Conservation (phyloP, 1,139 yeast genomes). For the Yamadazyma jaroonii region DNA sequence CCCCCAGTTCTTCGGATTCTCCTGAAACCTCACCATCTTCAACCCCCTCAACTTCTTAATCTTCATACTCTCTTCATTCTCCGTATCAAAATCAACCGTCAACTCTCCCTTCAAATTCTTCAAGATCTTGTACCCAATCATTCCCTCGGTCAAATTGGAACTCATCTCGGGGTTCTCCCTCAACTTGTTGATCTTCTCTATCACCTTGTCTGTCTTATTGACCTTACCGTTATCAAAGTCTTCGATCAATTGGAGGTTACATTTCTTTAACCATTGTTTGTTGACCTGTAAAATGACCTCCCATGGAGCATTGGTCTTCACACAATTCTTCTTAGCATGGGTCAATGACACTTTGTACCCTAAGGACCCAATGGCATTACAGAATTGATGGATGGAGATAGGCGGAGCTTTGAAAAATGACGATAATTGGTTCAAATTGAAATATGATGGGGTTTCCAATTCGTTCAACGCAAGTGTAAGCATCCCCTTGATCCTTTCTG, state of each 20-base stretch:
- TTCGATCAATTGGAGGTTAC: conserved; percentile 33
- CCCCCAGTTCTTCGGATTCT: conserved; percentile 96
- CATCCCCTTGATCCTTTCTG: conserved; percentile 89
- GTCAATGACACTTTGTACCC: conserved; percentile 83
- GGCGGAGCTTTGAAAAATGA: conserved; percentile 78
- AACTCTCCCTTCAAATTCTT: conserved; percentile 27
- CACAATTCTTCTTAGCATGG: conserved; percentile 81
- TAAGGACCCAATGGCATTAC: conserved; percentile 80
- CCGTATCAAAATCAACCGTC: conserved; percentile 44
- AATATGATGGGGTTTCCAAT: conserved; percentile 70
- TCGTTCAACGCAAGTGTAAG: conserved; percentile 77
- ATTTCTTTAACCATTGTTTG: conserved; percentile 60
- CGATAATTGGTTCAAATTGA: conserved; percentile 74
- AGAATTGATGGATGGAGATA: conserved; percentile 70
- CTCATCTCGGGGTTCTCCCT: conserved; percentile 25
- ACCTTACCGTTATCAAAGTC: conserved; percentile 16
- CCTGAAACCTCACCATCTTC: conserved; percentile 84
- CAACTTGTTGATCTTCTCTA: conserved; percentile 24
- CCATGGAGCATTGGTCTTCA: conserved; percentile 92
- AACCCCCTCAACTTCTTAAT: conserved; percentile 64
- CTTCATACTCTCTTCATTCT: conserved; percentile 53
- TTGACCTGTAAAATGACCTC: conserved; percentile 69
- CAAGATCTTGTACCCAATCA: conserved; percentile 66
- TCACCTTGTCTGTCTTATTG: conserved; percentile 29
- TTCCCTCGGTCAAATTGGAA: conserved; percentile 35